Percentiles rank a stretch among this genome's conserved stretches.
phyloP scores from a whole-genome alignment of 1,284 basidiomycete species.

The Exobasidium rhododendri region DNA sequence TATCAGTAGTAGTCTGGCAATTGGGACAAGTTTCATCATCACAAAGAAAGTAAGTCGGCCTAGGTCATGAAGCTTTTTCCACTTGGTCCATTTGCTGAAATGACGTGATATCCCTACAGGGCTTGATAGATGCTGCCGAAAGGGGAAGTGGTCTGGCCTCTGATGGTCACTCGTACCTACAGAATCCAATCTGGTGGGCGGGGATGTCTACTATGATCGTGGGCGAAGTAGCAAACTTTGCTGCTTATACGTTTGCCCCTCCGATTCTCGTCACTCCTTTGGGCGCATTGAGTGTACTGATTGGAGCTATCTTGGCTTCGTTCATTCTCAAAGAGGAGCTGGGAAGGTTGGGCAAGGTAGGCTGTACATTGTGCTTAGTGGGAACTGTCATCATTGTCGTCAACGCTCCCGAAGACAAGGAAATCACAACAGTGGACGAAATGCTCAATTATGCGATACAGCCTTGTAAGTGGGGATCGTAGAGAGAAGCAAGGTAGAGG shows the following conservation, averaged over 20 bases:
- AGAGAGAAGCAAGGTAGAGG: slow-evolving; percentile 33
- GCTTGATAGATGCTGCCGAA: slow-evolving; percentile 52
- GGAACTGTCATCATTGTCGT: slow-evolving; percentile 93
- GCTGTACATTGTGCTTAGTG: slow-evolving; percentile 82
- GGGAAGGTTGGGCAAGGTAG: slow-evolving; percentile 85
- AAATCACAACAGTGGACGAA: slow-evolving; percentile 89
- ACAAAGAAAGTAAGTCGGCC: slow-evolving; percentile 47
- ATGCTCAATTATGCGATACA: slow-evolving; percentile 84
- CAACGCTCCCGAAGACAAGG: slow-evolving; percentile 93
- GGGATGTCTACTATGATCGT: slow-evolving; percentile 74
- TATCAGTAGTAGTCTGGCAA: slow-evolving; percentile 49
- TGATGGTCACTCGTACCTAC: slow-evolving; percentile 65
- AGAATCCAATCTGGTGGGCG: slow-evolving; percentile 96
- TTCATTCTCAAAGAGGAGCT: slow-evolving; percentile 90
- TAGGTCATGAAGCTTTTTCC: too few species aligned
- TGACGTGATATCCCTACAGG: too few species aligned
- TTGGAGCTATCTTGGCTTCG: slow-evolving; percentile 76
- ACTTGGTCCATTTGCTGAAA: too few species aligned
- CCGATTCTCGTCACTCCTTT: slow-evolving; percentile 95
- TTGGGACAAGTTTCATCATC: slow-evolving; percentile 54
- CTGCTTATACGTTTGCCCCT: slow-evolving; percentile 95
- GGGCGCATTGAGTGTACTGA: slow-evolving; percentile 92
- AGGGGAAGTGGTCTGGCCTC: slow-evolving; percentile 46
- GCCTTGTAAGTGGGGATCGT: slow-evolving; percentile 59
- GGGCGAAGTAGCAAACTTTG: slow-evolving; percentile 79